Evolutionary conservation across 2,329 filamentous ascomycete genomes (phyloP).

Genomic region (Westerdykella sp.): DNA sequence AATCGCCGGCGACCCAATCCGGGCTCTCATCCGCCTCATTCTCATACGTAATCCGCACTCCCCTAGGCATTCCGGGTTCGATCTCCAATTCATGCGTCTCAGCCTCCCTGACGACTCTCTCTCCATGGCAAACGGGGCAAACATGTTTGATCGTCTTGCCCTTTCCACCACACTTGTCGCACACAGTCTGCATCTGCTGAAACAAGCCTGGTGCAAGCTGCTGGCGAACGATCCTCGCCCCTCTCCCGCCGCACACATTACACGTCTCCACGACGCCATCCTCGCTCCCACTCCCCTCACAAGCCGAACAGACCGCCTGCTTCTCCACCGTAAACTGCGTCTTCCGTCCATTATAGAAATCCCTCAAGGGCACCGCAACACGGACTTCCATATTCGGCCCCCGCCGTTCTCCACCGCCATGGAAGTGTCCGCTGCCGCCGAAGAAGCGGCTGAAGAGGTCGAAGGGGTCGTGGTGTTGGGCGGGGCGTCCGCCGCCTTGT

Average conservation of each 20-base stretch:
- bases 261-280: conserved; percentile 83
- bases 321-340: conserved; percentile 89
- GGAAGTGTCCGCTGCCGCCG: conserved; percentile 78
- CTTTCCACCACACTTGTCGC: conserved; percentile 79
- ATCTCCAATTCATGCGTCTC: conserved; percentile 66
- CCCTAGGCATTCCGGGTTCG: conserved; percentile 68
- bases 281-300: conserved; percentile 75
- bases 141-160: conserved; percentile 85
- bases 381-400: conserved; percentile 87
- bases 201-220: conserved; percentile 96
- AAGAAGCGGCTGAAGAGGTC: conserved; percentile 97
- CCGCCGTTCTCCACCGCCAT: conserved; percentile 68
- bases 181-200: conserved; percentile 90
- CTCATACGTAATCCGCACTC: conserved; percentile 75
- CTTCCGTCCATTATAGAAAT: conserved; percentile 86
- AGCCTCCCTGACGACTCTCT: conserved; percentile 68
- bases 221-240: conserved; percentile 80
- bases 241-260: conserved; percentile 68
- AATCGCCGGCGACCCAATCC: conserved; percentile 85
- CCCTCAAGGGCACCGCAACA: conserved; percentile 69
- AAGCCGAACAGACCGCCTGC: conserved; percentile 89
- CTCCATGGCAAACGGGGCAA: conserved; percentile 71
- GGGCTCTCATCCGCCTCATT: conserved; percentile 95
- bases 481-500: conserved; percentile 59
- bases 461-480: conserved; percentile 67